Evolutionary conservation across 177 flowering plant species (phyloP).

Genomic region (Vitis hybrid): DNA sequence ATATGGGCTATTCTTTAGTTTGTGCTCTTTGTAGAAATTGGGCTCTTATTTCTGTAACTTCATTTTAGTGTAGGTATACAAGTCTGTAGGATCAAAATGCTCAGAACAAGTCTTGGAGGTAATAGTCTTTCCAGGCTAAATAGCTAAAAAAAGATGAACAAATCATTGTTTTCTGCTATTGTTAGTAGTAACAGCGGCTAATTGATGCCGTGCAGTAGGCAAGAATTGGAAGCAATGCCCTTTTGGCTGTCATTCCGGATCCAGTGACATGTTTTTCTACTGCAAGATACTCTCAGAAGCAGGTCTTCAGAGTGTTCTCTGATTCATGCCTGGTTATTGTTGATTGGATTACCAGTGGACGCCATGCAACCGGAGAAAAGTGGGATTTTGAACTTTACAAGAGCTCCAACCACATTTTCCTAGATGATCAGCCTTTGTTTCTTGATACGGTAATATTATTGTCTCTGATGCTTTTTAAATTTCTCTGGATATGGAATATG

Average conservation of each 20-base stretch:
- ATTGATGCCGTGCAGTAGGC: slow-evolving; percentile 73
- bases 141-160: no score
- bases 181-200: slow-evolving; percentile 26
- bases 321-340: slow-evolving; percentile 84
- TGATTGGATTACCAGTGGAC: slow-evolving; percentile 99
- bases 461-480: neutral
- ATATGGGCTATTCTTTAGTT: no score
- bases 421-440: slow-evolving; percentile 72
- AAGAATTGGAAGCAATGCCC: slow-evolving; percentile 61
- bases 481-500: neutral
- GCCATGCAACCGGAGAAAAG: slow-evolving; percentile 90
- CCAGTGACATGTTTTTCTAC: slow-evolving; percentile 98
- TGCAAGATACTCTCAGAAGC: slow-evolving; percentile 84
- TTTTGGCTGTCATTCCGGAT: slow-evolving; percentile 85
- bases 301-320: slow-evolving; percentile 61
- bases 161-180: no score
- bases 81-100: slow-evolving; percentile 69
- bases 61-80: slow-evolving; percentile 59
- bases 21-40: no score
- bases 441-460: slow-evolving; percentile 72
- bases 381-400: slow-evolving; percentile 83
- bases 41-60: neutral
- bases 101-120: slow-evolving; percentile 86
- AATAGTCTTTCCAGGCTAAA: slow-evolving; percentile 7
- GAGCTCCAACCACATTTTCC: slow-evolving; percentile 73